These are phyloP conservation scores for Conticribra weissflogii DNA, from an alignment of 108 stramenopile genomes.

Conservation along the genomic window DNA sequence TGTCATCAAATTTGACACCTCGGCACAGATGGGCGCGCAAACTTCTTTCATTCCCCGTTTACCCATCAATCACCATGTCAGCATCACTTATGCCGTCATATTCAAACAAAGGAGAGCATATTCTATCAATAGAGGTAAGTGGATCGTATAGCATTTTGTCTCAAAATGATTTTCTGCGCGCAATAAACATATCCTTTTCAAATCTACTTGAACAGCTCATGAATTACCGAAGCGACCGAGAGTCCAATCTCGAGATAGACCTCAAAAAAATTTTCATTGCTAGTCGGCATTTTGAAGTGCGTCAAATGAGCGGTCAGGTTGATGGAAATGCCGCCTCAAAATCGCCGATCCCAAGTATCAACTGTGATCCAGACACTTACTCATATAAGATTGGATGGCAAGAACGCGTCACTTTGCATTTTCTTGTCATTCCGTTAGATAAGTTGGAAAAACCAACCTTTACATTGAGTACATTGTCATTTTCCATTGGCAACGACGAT, in stretches of 20 bases:
- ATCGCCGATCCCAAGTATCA: constrained; percentile 14
- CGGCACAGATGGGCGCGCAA: constrained; percentile 69
- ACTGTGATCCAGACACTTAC: constrained; percentile 19
- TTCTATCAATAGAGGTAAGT: constrained; percentile 78
- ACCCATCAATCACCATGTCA: constrained; percentile 72
- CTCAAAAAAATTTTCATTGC: constrained; percentile 72
- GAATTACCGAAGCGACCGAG: constrained; percentile 80
- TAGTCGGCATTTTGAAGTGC: constrained; percentile 68
- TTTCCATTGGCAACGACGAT: constrained; percentile 12
- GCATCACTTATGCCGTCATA: constrained; percentile 68
- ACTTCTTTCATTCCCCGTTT: constrained; percentile 73
- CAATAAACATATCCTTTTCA: constrained; percentile 1
- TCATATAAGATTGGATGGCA: constrained; percentile 72
- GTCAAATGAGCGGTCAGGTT: constrained; percentile 65
- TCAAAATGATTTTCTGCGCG: not conserved
- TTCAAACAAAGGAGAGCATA: constrained; percentile 60
- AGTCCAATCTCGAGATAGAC: constrained; percentile 55
- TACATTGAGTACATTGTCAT: constrained; percentile 55
- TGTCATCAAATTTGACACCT: constrained; percentile 9
- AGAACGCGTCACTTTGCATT: constrained; percentile 77
- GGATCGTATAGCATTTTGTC: too few relatives aligned
- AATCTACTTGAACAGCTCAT: constrained; percentile 44
- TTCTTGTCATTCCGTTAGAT: constrained; percentile 56
- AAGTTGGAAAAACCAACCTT: constrained; percentile 29
- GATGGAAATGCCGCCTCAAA: constrained; percentile 13